A percentile compares a stretch with the other conserved stretches of the same genome.
phyloP scores from a whole-genome alignment of 345 rosid species.

The Citrus sp. region DNA sequence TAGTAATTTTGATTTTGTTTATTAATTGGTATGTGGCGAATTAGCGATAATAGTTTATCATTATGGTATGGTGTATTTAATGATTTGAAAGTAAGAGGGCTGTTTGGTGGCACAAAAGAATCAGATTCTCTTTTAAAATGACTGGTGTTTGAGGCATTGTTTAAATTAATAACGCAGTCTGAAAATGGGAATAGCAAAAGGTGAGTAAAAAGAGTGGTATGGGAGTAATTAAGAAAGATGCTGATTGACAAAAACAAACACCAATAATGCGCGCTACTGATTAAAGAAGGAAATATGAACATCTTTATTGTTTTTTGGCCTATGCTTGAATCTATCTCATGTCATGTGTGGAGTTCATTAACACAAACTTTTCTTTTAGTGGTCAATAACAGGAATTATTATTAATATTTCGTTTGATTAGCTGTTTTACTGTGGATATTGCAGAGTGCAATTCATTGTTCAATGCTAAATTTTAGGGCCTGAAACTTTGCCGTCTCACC shows the following conservation, averaged over 20 bases:
- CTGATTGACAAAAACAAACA: neutral
- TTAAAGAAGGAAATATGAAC: neutral
- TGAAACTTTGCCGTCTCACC: neutral
- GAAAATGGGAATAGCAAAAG: neutral
- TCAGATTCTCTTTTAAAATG: neutral
- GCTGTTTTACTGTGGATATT: neutral
- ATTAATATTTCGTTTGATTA: too few species aligned
- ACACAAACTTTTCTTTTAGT: neutral
- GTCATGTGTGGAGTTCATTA: neutral
- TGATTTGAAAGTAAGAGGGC: neutral
- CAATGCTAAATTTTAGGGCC: neutral
- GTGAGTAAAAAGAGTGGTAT: neutral
- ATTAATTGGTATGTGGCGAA: neutral
- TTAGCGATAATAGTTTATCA: too few species aligned
- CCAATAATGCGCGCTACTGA: neutral
- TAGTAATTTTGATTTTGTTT: neutral
- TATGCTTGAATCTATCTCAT: neutral
- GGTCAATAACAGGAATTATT: neutral
- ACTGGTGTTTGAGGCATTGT: neutral
- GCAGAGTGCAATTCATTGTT: neutral
- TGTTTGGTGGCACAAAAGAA: neutral
- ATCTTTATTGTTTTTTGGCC: too few species aligned
- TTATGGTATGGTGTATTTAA: too few species aligned
- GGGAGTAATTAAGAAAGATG: neutral
- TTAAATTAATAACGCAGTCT: neutral